Conservation (phyloP, 768 basidiomycete species). For the Gymnopilus junonius region DNA sequence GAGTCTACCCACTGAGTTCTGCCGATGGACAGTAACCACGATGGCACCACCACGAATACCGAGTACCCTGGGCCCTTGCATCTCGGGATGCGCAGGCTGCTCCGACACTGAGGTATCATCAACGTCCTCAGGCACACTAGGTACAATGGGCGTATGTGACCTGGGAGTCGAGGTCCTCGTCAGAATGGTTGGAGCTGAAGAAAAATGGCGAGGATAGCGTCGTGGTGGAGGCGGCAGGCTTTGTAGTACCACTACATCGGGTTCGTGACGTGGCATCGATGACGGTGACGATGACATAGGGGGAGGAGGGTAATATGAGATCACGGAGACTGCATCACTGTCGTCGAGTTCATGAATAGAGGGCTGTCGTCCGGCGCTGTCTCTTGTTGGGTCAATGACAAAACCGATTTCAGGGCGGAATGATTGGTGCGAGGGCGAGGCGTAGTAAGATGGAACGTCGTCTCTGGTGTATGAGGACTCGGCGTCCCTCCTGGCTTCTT, state of each 20-base stretch:
- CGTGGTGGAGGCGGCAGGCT: slow-evolving; percentile 5
- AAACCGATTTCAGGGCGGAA: neutral
- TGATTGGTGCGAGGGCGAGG: slow-evolving; percentile 2
- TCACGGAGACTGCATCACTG: slow-evolving; percentile 15
- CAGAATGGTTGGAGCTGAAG: neutral
- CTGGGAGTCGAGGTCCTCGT: neutral
- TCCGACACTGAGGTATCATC: neutral
- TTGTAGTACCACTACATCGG: neutral
- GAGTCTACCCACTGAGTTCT: neutral
- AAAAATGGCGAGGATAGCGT: neutral
- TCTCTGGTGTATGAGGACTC: slow-evolving; percentile 7
- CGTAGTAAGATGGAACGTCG: slow-evolving; percentile 9
- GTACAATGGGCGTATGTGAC: neutral
- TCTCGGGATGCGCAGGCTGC: neutral
- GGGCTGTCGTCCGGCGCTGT: neutral
- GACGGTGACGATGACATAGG: neutral
- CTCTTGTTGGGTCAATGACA: slow-evolving; percentile 14
- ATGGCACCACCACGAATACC: slow-evolving; percentile 4
- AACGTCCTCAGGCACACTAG: slow-evolving; percentile 5
- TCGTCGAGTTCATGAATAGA: slow-evolving; percentile 4
- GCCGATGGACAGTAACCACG: slow-evolving; percentile 2
- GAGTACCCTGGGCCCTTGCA: neutral
- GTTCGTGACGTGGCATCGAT: neutral
- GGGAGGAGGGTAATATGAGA: slow-evolving; percentile 12
- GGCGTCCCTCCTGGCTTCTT: slow-evolving; percentile 9